Base-by-base conservation (phyloP, 371 early-diverging fungal genomes). In the Mucor indicus region DNA sequence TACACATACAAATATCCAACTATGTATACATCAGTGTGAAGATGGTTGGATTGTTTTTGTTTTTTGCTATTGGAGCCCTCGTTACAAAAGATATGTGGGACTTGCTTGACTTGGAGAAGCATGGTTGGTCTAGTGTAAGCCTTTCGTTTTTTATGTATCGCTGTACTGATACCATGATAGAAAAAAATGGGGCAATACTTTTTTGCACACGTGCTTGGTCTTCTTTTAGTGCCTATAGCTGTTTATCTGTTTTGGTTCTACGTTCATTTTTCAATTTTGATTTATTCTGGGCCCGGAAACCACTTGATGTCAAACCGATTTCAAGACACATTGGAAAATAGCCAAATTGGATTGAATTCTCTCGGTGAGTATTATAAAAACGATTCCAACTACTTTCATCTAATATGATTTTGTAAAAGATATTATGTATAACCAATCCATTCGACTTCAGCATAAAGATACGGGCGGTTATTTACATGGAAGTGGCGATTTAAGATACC, bases 31-130 rank as follows among this genome's bases (percentile, higher is more conserved):
- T 13, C 61, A 91, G 93, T 48, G 91, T 95, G 62, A 98, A 98
- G 63, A 83, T 97, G 86, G 98, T 98, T 2, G 98, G 98, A 5
- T 62, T 95, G 13, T 87, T 98, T 53, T 81, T 91, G 10, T 83
- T 98, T 9, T 78, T 77, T 2, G 69, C 89, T 10, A 75, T 98
- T 48, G 98, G 98, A 20, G 53, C 87, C 12, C 89, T 90, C 3
- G 90, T 89, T 0, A 38, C 96, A 13, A 66, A 76, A 43, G 98
- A 98, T 59, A 77, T 98, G 20, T 98, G 98, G 97, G 69, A 80
- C 21, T 69, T 96, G n/a, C 62, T 96, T 33, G 97, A 97, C 64
- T 78, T 85, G n/a, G n/a, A n/a, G 45, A 77, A 80, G 4, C 85
- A 89, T 38, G 89, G 90, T 12, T 64, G 87, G 30, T 69, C 84